Base-by-base conservation (phyloP, 2,329 filamentous ascomycete species). In the Aaosphaeria pasadenensis region DNA sequence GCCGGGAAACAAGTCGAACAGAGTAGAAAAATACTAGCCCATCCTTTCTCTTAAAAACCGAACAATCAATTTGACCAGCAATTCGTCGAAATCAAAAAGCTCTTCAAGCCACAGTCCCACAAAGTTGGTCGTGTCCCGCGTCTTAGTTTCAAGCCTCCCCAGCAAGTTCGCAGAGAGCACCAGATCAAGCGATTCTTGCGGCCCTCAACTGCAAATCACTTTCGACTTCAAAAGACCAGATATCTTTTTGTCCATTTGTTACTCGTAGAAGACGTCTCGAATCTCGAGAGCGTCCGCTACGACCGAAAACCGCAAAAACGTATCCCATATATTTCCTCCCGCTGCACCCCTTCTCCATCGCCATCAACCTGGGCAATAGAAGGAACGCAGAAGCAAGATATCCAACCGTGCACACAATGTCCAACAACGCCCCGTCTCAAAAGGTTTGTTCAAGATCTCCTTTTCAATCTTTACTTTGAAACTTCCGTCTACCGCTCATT, bases 271-370 rank as follows among this genome's bases (percentile, higher is more conserved):
- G 46, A 30, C 48, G 48, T 50, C 45, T 50, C 48, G 33, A 24
- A 6, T 28, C n/a, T 30, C 40, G 17, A 24, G 17, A 24, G 17
- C 17, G 17, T 24, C 17, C 17, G 2, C 17, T 24, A 24, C 17
- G 17, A 2, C 17, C 17, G 3, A 24, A 24, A 43, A 46, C 45
- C 53, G 53, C 49, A 48, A 59, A 52, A 39, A 57, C 52, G 58
- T 64, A 63, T 59, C 62, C 62, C 31, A 62, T 64, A 41, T 64
- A 63, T 50, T 64, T 63, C 41, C 60, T 64, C 45, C 59, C 59
- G 28, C 50, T 63, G 5, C 60, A 65, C 36, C 60, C 62, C 13
- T 63, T 63, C 51, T 63, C 60, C 30, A 52, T 64, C 45, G 60
- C 60, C 39, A 62, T 63, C 48, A 63, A 62, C 42, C 55, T 59